Evolutionary conservation across 495 filamentous ascomycete species (phyloP).

Genomic region (Wilcoxina mikolae): DNA sequence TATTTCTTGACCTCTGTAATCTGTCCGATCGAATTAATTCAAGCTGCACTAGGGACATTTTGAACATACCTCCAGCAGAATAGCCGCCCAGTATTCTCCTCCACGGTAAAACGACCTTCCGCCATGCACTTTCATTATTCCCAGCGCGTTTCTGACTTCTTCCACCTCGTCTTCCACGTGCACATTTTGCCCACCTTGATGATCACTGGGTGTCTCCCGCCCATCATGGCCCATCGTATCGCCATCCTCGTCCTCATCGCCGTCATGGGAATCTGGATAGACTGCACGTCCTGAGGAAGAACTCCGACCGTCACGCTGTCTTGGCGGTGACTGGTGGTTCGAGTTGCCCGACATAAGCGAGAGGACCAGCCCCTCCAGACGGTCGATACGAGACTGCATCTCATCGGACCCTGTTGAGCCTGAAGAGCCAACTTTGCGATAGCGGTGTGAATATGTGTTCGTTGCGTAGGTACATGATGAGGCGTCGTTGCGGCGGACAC

Average conservation of each 20-base stretch:
- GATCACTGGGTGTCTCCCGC: slow-evolving; percentile 40
- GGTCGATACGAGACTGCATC: slow-evolving; percentile 98
- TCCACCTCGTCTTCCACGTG: slow-evolving; percentile 52
- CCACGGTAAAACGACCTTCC: slow-evolving; percentile 76
- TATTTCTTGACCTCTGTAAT: slow-evolving; percentile 90
- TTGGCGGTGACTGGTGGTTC: slow-evolving; percentile 15
- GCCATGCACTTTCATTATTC: slow-evolving; percentile 71
- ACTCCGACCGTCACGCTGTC: slow-evolving; percentile 17
- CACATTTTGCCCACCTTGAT: slow-evolving; percentile 37
- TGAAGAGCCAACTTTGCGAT: slow-evolving; percentile 56
- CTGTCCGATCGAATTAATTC: slow-evolving; percentile 32
- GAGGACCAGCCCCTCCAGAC: slow-evolving; percentile 84
- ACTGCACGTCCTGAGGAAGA: background rate
- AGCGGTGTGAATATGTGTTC: slow-evolving; percentile 39
- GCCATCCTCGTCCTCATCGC: slow-evolving; percentile 44
- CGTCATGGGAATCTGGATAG: slow-evolving; percentile 25
- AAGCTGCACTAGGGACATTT: background rate
- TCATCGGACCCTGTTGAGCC: slow-evolving; percentile 63
- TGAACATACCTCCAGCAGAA: slow-evolving; percentile 60
- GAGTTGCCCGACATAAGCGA: slow-evolving; percentile 60
- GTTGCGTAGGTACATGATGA: slow-evolving; percentile 81
- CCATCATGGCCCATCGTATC: slow-evolving; percentile 35
- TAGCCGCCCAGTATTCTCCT: slow-evolving; percentile 77
- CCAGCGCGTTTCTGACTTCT: slow-evolving; percentile 69
- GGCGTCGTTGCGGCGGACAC: slow-evolving; percentile 73